These are phyloP conservation scores for Fragilariopsis cylindrus DNA, from an alignment of 108 stramenopile genomes.

Conservation along the genomic window DNA sequence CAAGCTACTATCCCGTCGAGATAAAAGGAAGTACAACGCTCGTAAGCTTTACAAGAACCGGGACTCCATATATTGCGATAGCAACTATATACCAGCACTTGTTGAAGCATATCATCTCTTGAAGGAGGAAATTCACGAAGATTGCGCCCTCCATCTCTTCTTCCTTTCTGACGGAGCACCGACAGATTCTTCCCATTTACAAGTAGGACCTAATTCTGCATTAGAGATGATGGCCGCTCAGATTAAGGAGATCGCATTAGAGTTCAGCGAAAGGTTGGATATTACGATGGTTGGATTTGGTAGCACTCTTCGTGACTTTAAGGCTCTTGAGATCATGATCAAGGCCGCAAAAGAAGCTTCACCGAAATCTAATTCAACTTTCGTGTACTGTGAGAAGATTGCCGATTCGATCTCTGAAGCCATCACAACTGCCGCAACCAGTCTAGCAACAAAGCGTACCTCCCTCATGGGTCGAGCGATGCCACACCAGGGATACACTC, in stretches of 20 bases:
- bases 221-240: constrained; percentile 6
- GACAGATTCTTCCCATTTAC: constrained; percentile 30
- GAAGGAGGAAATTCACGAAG: constrained; percentile 18
- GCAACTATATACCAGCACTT: constrained; percentile 57
- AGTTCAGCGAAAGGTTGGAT: constrained; percentile 47
- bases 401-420: constrained; percentile 46
- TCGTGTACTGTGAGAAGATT: constrained; percentile 48
- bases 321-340: constrained; percentile 43
- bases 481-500: background rate
- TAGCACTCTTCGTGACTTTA: constrained; percentile 38
- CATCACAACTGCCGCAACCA: constrained; percentile 46
- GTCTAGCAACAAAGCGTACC: constrained; percentile 43
- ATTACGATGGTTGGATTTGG: constrained; percentile 48
- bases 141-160: constrained; percentile 50
- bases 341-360: constrained; percentile 30
- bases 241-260: constrained; percentile 29
- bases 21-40: constrained; percentile 17
- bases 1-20: constrained; percentile 39
- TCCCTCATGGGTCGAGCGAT: constrained; percentile 32
- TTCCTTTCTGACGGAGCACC: constrained; percentile 63
- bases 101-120: constrained; percentile 35
- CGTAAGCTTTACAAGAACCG: constrained; percentile 8
- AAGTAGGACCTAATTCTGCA: constrained; percentile 21
- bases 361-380: constrained; percentile 32
- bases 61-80: constrained; percentile 16